Percentiles rank a stretch among this genome's conserved stretches.
These are phyloP conservation scores for Nepenthes mirabilis DNA, from an alignment of 148 eudicot species.

Conservation along the genomic window DNA sequence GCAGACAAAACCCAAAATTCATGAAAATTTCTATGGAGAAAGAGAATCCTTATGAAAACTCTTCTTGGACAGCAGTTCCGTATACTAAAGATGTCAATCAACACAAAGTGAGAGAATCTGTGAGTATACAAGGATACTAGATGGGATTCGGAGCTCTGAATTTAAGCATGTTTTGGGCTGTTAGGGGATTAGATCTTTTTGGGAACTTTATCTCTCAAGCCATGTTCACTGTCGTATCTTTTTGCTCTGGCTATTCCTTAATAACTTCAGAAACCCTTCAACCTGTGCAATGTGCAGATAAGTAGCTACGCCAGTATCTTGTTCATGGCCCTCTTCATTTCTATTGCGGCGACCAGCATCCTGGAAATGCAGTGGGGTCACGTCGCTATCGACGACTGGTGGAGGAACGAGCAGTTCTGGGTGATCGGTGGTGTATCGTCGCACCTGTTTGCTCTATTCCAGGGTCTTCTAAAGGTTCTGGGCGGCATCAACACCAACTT, in stretches of 20 bases:
- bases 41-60: too few relatives aligned
- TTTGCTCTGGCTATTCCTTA: background rate
- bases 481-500: constrained; percentile 92
- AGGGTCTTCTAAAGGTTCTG: constrained; percentile 88
- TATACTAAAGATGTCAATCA: too few relatives aligned
- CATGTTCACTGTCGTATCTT: background rate
- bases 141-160: too few relatives aligned
- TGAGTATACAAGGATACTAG: too few relatives aligned
- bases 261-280: background rate
- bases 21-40: too few relatives aligned
- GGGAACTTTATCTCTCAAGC: too few relatives aligned
- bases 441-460: constrained; percentile 86
- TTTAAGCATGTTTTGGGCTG: too few relatives aligned
- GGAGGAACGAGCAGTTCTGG: constrained; percentile 99
- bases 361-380: constrained; percentile 97
- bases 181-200: too few relatives aligned
- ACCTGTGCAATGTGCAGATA: constrained; percentile 35
- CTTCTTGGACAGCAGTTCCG: too few relatives aligned
- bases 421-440: constrained; percentile 92
- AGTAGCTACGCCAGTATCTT: constrained; percentile 86
- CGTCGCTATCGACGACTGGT: constrained; percentile 74
- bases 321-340: constrained; percentile 79
- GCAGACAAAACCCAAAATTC: too few relatives aligned
- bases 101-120: too few relatives aligned
- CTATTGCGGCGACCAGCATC: constrained; percentile 74